phyloP scores from a whole-genome alignment of 208 protist genomes.

The Porcisia hertigi region DNA sequence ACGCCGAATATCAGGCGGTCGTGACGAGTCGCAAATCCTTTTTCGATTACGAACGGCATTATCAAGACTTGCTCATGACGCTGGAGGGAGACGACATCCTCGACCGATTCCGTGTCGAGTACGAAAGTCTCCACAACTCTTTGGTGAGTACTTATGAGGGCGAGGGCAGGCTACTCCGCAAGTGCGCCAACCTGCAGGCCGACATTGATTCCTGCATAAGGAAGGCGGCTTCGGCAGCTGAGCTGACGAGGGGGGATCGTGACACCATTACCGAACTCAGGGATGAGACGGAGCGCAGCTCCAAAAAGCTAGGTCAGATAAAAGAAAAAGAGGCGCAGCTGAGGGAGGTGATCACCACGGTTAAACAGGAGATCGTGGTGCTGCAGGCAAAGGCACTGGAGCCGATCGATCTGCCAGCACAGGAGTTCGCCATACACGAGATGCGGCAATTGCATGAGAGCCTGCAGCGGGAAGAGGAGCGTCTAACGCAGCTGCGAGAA shows the following conservation, averaged over 20 bases:
- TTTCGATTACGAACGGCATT: constrained; percentile 92
- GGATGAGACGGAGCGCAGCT: constrained; percentile 94
- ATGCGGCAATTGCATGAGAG: constrained; percentile 90
- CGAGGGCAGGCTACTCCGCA: constrained; percentile 96
- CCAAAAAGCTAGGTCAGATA: constrained; percentile 91
- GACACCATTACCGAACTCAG: constrained; percentile 93
- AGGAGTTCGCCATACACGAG: constrained; percentile 94
- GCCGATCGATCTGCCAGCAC: constrained; percentile 86
- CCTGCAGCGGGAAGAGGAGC: constrained; percentile 92
- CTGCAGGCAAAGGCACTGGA: constrained; percentile 89
- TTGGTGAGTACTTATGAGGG: constrained; percentile 97
- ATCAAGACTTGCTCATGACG: constrained; percentile 94
- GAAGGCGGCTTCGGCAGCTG: constrained; percentile 94
- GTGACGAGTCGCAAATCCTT: constrained; percentile 74
- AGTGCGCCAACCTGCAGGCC: constrained; percentile 93
- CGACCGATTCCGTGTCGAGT: constrained; percentile 95
- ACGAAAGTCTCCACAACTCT: constrained; percentile 96
- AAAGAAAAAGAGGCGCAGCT: constrained; percentile 94
- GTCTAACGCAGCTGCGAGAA: constrained; percentile 53
- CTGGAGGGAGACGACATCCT: constrained; percentile 95
- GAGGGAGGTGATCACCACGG: constrained; percentile 92
- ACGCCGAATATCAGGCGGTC: constrained; percentile 53
- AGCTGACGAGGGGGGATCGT: constrained; percentile 95
- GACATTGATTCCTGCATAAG: constrained; percentile 95
- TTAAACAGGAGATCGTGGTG: constrained; percentile 94